These are phyloP conservation scores for Lactifluus rugatus DNA, from an alignment of 768 basidiomycete species.

Conservation along the genomic window DNA sequence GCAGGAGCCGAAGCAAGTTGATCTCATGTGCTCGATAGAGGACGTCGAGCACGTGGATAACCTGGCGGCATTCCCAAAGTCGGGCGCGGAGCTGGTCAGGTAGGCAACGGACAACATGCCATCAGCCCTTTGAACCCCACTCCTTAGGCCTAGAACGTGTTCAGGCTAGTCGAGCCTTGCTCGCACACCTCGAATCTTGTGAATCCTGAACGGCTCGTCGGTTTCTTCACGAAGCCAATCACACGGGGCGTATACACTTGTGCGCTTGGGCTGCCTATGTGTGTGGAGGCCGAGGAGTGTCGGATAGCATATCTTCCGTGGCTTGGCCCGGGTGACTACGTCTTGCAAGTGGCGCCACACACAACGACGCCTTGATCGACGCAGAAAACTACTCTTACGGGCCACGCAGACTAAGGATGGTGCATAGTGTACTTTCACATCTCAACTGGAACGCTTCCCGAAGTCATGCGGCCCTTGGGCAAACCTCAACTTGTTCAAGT, in stretches of 20 bases:
- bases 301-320: constrained; percentile 72
- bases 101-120: constrained; percentile 27
- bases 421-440: background rate
- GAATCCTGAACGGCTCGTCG: constrained; percentile 74
- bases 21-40: constrained; percentile 95
- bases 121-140: too few species aligned
- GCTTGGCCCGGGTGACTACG: too few species aligned
- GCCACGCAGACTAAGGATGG: constrained; percentile 53
- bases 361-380: constrained; percentile 37
- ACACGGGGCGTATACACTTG: constrained; percentile 34
- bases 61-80: too few species aligned
- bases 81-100: constrained; percentile 79
- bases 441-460: too few species aligned
- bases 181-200: constrained; percentile 92
- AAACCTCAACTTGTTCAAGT: background rate
- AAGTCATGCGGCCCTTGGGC: background rate
- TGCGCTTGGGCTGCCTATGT: constrained; percentile 40
- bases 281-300: constrained; percentile 65
- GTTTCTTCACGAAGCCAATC: constrained; percentile 63
- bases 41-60: too few species aligned
- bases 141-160: constrained; percentile 62
- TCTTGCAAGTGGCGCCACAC: constrained; percentile 59
- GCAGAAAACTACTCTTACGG: constrained; percentile 80
- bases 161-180: constrained; percentile 71
- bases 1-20: constrained; percentile 56